phyloP scores from a whole-genome alignment of 164 flowering plant species.

The Chimonanthus salicifolius region DNA sequence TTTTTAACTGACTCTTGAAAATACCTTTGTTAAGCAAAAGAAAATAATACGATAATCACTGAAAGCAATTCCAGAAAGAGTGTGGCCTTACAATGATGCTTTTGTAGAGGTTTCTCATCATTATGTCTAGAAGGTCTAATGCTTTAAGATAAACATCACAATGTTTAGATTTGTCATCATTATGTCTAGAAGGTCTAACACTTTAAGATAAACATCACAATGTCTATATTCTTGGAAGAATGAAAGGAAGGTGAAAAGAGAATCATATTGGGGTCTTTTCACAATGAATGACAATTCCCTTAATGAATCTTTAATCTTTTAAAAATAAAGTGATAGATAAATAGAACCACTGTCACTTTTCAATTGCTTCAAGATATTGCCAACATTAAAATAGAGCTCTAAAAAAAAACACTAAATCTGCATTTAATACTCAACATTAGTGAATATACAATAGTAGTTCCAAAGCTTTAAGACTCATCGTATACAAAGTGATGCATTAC shows the following conservation, averaged over 20 bases:
- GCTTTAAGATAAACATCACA: neutral
- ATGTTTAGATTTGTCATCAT: neutral
- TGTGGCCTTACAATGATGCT: neutral
- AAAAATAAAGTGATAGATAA: too few relatives aligned
- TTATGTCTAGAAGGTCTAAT: neutral
- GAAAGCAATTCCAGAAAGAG: neutral
- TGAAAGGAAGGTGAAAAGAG: too few relatives aligned
- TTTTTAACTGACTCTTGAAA: neutral
- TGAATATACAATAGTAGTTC: neutral
- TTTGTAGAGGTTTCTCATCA: neutral
- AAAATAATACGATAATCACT: neutral
- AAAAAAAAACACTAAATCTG: too few relatives aligned
- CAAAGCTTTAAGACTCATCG: neutral
- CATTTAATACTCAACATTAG: neutral
- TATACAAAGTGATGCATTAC: constrained; percentile 23
- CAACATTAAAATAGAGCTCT: too few relatives aligned
- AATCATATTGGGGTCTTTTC: too few relatives aligned
- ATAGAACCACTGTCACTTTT: too few relatives aligned
- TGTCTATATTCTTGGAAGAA: too few relatives aligned
- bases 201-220: neutral
- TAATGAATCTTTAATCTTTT: too few relatives aligned
- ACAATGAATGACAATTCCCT: too few relatives aligned
- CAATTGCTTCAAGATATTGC: too few relatives aligned
- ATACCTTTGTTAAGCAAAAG: neutral
- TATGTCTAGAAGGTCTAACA: neutral